Evolutionary conservation across 2,329 filamentous ascomycete species (phyloP), one percentile per base, ranked within the genome.

Genomic region (Pseudogymnoascus sp.): DNA sequence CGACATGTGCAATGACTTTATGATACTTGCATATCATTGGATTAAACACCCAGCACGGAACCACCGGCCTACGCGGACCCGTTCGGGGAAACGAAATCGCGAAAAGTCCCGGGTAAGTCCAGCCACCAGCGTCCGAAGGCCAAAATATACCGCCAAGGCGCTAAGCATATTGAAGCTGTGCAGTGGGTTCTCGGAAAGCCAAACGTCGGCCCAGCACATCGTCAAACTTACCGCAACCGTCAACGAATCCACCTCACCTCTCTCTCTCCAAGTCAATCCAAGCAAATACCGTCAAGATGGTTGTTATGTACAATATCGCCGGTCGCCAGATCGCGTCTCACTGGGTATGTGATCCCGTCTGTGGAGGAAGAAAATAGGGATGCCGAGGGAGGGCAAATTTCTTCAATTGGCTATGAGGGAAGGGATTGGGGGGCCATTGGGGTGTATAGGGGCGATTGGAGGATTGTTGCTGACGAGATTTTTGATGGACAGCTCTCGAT

Each of bases 281-380:
- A 57, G 25, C 51, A 57, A 7, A 57, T 57, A 41, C 31, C 62
- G n/a, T 28, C 60, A 60, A 37, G 48, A 51, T 51, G 34, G 54
- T 34, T 51, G 62, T 61, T 51, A 43, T 36, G 31, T 61, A 60
- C 62, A 62, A 62, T 51, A 37, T 63, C 34, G 45, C 48, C 45
- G 62, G 62, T 36, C 62, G 62, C 45, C 62, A 63, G 62, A 54
- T 63, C 51, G 62, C 45, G 23, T 34, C 45, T 21, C 62, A 63
- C 62, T 60, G 34, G 37, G 62, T 63, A 61, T 2, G 62, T 51
- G 31, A 16, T n/a, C 43, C 48, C 48, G 62, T 61, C 6, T 37
- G 23, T 11, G 11, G 21, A 6, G 39, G 41, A 31, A 23, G 61
- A 62, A 48, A 43, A 48, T 37, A 39, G 31, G 48, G 62, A 61